Evolutionary conservation across 1,139 yeast genomes (phyloP).

Genomic region (Geotrichum candidum): DNA sequence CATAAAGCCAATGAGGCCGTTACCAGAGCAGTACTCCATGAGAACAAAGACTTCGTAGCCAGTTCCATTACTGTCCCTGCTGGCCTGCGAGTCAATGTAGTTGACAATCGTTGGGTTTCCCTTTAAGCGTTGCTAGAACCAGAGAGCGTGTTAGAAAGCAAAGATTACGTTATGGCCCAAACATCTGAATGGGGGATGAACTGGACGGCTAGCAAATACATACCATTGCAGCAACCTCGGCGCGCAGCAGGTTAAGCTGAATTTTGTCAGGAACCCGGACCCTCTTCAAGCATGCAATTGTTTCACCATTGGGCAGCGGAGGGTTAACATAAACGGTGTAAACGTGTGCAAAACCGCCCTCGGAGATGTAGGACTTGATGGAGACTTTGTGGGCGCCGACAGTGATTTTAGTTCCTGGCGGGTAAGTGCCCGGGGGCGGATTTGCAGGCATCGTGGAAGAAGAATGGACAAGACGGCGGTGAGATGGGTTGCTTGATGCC

Average conservation of each 20-base stretch:
- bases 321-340: slow-evolving; percentile 46
- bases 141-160: background rate
- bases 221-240: slow-evolving; percentile 76
- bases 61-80: slow-evolving; percentile 42
- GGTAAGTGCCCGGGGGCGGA: slow-evolving; percentile 46
- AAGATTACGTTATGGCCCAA: background rate
- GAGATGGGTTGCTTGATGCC: background rate
- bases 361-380: slow-evolving; percentile 56
- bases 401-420: slow-evolving; percentile 56
- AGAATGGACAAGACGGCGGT: background rate
- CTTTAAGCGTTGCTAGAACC: slow-evolving; percentile 50
- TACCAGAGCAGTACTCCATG: slow-evolving; percentile 83
- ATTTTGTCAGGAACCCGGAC: slow-evolving; percentile 72
- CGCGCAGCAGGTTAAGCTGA: slow-evolving; percentile 59
- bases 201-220: background rate
- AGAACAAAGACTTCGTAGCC: slow-evolving; percentile 83
- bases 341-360: slow-evolving; percentile 78
- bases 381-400: slow-evolving; percentile 61
- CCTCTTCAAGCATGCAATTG: slow-evolving; percentile 57
- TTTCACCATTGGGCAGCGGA: slow-evolving; percentile 23
- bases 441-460: slow-evolving; percentile 17
- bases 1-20: slow-evolving; percentile 91
- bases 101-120: slow-evolving; percentile 78
- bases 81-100: slow-evolving; percentile 92
- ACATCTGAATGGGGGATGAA: no score